These are phyloP conservation scores for Trichophyton mentagrophytes DNA, from an alignment of 2,329 filamentous ascomycete genomes.

Conservation along the genomic window DNA sequence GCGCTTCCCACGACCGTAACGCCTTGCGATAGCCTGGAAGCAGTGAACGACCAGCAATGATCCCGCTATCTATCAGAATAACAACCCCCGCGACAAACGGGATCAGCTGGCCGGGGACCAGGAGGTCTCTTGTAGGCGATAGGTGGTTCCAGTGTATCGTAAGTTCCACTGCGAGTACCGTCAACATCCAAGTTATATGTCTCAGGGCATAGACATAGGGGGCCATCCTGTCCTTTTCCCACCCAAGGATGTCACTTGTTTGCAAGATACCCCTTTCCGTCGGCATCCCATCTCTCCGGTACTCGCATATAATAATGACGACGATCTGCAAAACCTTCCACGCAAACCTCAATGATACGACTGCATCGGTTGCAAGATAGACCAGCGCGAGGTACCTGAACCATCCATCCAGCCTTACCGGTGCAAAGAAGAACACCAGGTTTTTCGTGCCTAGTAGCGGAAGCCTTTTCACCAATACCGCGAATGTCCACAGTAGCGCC, in stretches of 20 bases:
- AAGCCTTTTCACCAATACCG: not conserved
- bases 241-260: not conserved
- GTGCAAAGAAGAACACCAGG: conserved; percentile 1
- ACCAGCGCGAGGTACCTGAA: not conserved
- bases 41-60: not conserved
- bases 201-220: not conserved
- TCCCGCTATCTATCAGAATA: not conserved
- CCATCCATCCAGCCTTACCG: not conserved
- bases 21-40: not conserved
- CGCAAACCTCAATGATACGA: not conserved
- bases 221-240: not conserved
- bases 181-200: not conserved
- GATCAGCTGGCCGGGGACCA: not conserved
- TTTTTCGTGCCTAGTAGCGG: not conserved
- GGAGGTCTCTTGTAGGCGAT: not conserved
- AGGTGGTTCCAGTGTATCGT: not conserved
- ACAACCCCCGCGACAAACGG: not conserved
- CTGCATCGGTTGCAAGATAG: not conserved
- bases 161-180: not conserved
- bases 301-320: not conserved
- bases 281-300: not conserved
- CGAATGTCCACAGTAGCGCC: not conserved
- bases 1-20: not conserved
- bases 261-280: not conserved
- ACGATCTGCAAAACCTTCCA: not conserved